Evolutionary conservation across 2,329 filamentous ascomycete species (phyloP), one percentile per base, ranked within the genome.

Genomic region (Colletotrichum scovillei): DNA sequence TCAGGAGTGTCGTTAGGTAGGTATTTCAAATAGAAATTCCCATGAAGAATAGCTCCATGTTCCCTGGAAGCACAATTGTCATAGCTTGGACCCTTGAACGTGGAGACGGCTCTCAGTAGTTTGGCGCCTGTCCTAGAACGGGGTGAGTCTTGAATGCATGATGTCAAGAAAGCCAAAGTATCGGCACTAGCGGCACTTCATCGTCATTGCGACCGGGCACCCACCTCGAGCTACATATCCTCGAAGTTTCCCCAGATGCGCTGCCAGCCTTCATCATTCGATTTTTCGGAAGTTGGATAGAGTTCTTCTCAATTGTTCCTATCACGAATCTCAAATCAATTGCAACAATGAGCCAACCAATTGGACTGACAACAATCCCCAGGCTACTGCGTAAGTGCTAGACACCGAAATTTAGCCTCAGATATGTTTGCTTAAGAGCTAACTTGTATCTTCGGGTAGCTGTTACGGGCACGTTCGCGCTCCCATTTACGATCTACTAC

Each of bases 401-500:
- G 42, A 8, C 38, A 11, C 9, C 7, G 6, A 16, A n/a, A 30
- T 7, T n/a, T 9, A 49, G 16, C 11, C 16, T 19, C 7, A 12
- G 12, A 11, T 19, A 42, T 4, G 6, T 19, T n/a, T 5, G 5
- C 9, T 6, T 2, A 12, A 32, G 9, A 53, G 26, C 28, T 19
- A 5, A 22, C 12, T 67, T 19, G 56, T 35, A 6, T n/a, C 14
- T n/a, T 2, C n/a, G 55, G 42, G 8, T 24, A 72, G 69, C 69
- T 9, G 64, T 72, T 1, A 72, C 64, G 9, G 64, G 69, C 16
- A 32, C 52, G 8, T 72, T 72, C n/a, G 65, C 58, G 11, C 64
- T 72, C 8, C 69, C 69, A 2, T 72, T 72, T 38, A 69, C 69
- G 11, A 30, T 58, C 14, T 72, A 69, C 58, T 72, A 72, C 58